Evolutionary conservation across 2,329 filamentous ascomycete genomes (phyloP).

Genomic region (Gyromitra esculenta): DNA sequence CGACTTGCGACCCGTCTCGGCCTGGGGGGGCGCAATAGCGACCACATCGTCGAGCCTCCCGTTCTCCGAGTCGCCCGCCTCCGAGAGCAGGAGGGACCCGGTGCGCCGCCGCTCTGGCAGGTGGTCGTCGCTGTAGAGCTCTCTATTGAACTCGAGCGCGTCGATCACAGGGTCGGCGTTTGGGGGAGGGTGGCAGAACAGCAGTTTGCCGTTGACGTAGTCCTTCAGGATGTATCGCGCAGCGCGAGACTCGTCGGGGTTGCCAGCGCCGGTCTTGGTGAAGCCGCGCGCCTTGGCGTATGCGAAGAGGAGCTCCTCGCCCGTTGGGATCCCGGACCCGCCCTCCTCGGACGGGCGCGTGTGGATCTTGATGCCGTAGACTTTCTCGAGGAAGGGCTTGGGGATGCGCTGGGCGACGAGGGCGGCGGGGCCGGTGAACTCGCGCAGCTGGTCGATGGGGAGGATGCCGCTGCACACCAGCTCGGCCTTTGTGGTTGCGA

Average conservation of each 20-base stretch:
- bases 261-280: conserved; percentile 85
- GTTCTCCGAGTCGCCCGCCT: conserved; percentile 3
- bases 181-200: conserved; percentile 84
- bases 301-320: conserved; percentile 82
- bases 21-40: conserved; percentile 65
- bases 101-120: conserved; percentile 82
- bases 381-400: conserved; percentile 84
- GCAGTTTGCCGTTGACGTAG: conserved; percentile 94
- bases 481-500: conserved; percentile 94
- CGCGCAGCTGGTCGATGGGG: conserved; percentile 94
- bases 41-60: conserved; percentile 57
- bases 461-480: conserved; percentile 94
- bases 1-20: conserved; percentile 70
- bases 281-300: conserved; percentile 92
- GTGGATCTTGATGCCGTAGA: conserved; percentile 91
- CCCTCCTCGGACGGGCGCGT: conserved; percentile 87
- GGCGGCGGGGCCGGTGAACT: conserved; percentile 85
- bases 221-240: conserved; percentile 92
- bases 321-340: conserved; percentile 85
- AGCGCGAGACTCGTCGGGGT: conserved; percentile 92
- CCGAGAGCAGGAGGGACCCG: conserved; percentile 56
- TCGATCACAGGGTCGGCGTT: conserved; percentile 74
- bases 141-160: conserved; percentile 80
- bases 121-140: conserved; percentile 84
- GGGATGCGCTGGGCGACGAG: conserved; percentile 88